Percentiles rank a stretch among this genome's conserved stretches.
phyloP scores from a whole-genome alignment of 352 stramenopile genomes.

The Phytopythium mirpurense region DNA sequence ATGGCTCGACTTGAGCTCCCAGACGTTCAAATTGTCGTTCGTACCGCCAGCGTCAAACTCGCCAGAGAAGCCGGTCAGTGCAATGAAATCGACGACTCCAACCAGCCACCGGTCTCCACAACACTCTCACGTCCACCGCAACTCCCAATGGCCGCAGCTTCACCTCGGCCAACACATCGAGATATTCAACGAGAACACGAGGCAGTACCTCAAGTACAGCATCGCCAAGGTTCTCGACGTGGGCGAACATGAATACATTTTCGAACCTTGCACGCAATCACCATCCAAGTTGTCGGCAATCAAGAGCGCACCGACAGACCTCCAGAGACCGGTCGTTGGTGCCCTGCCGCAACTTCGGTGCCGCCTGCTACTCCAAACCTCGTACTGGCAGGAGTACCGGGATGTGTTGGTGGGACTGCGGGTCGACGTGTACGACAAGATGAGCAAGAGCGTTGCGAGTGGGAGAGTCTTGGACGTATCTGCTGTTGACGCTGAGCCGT shows the following conservation, averaged over 20 bases:
- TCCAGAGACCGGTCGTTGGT: constrained; percentile 1
- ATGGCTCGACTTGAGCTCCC: constrained; percentile 46
- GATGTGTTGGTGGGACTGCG: constrained; percentile 17
- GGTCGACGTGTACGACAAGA: constrained; percentile 22
- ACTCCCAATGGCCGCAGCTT: constrained; percentile 10
- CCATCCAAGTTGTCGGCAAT: background rate
- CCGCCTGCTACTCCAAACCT: constrained; percentile 15
- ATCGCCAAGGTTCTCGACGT: constrained; percentile 11
- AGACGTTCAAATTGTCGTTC: constrained; percentile 61
- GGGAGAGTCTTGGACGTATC: constrained; percentile 17
- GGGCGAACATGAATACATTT: constrained; percentile 19
- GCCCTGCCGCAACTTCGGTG: constrained; percentile 17
- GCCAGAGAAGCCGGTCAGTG: background rate
- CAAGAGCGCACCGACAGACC: background rate
- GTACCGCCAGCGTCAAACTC: constrained; percentile 3
- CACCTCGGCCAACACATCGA: constrained; percentile 20
- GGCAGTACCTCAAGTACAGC: constrained; percentile 26
- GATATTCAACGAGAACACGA: constrained; percentile 18
- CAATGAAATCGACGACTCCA: background rate
- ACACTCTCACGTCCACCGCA: constrained; percentile 6
- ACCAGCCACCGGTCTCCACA: constrained; percentile 7
- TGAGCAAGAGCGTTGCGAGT: constrained; percentile 13
- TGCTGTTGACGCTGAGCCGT: constrained; percentile 6
- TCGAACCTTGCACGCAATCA: constrained; percentile 10
- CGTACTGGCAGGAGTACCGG: constrained; percentile 19